Base-by-base conservation (phyloP, 176 grass and related monocot species). In the Musa schizocarpa region DNA sequence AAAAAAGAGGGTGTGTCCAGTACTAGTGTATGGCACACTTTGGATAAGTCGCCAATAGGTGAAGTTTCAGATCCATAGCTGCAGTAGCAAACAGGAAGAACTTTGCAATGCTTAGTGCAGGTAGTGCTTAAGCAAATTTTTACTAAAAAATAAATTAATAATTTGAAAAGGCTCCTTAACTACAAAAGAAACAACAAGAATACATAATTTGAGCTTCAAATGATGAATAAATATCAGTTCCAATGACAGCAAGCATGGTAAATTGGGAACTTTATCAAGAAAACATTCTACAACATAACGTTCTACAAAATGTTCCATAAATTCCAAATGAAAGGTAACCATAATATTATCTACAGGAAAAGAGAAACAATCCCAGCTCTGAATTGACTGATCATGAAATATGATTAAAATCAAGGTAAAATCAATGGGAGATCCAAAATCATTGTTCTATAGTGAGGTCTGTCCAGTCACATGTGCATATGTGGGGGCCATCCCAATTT, bases 31-130 rank as follows among this genome's bases (percentile, higher is more conserved):
- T 82, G 83, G 81, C 90, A 98, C 51, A 98, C 77, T 93, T 98
- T 88, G 55, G 88, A 91, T 58, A 98, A 20, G 81, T 98, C 86
- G 71, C 62, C 82, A 68, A 98, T 72, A 19, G 94, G 94, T 50
- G 94, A 98, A 75, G 77, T 89, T 87, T 98, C 69, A 67, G 94
- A 89, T 65, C 90, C 94, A 83, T 93, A 98, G 82, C 94, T 98
- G 86, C 29, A 74, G n/a, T 21, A 68, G 75, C 74, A 52, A 53
- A 77, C 10, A 56, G 19, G 16, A 65, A 75, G 34, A 14, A 68
- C 14, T 29, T 63, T 50, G 50, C 12, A 12, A 52, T 22, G 27
- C 14, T 9, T 9, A 62, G 19, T 20, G 58, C 3, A 68, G 25
- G 65, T 48, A 68, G 13, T 1, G 10, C 21, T 22, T 25, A 11